Evolutionary conservation across 768 basidiomycete genomes (phyloP), one percentile per base, ranked within the genome.

Genomic region (Arthromyces matolae): DNA sequence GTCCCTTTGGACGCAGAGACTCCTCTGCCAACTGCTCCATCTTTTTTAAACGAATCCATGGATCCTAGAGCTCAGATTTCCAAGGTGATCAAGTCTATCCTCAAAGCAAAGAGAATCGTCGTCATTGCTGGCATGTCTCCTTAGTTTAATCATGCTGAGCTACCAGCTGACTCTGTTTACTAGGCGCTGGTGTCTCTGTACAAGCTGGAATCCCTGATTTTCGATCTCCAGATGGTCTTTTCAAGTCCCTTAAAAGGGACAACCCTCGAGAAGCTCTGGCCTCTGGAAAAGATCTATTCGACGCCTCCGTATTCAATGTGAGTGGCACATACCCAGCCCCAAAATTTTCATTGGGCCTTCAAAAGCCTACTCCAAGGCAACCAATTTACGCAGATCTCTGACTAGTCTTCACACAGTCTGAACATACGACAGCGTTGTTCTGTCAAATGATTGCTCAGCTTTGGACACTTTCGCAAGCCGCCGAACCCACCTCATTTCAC

Each of bases 151-250:
- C 13, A 9, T 14, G 31, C 28, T 10, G 32, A 25, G 28, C 13
- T 18, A 23, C 27, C 43, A 28, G 16, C 27, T 27, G 33, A 33
- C n/a, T 20, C 24, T 16, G 10, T 31, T 48, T 35, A 32, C 46
- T 47, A 90, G 92, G 91, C 52, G 92, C 92, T 51, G 92, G 92
- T 37, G 88, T 93, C 47, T 92, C 89, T 49, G 89, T 91, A 9
- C 78, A 82, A 31, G 87, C 89, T 38, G 89, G 89, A 13, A 93
- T 94, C 36, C 92, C 93, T 25, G 93, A 93, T 67, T 94, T 95
- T 64, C 72, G 92, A 56, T 92, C 89, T 9, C 64, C 82, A 13
- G 81, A 84, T 46, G 91, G 91, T 23, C 69, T 93, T 22, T 94
- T 93, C 62, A 81, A 84, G 58, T 76, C 79, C 16, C 66, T 90